These are phyloP conservation scores for Thelonectria discophora DNA, from an alignment of 2,329 filamentous ascomycete genomes.

Conservation along the genomic window DNA sequence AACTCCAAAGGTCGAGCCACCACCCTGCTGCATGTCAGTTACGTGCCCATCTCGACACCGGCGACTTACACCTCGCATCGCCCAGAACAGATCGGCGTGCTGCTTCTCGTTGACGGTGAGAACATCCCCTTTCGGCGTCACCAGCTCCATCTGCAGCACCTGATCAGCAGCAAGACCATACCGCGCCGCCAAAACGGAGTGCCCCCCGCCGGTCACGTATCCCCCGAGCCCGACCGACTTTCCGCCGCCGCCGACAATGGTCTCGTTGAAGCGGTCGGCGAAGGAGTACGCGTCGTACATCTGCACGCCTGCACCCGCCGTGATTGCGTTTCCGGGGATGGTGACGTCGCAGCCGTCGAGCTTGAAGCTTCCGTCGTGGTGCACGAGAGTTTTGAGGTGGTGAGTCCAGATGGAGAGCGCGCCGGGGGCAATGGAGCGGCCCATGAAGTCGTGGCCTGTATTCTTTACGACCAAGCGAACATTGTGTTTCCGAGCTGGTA, in stretches of 20 bases:
- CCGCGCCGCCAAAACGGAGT: slow-evolving; percentile 60
- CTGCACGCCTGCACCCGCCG: slow-evolving; percentile 61
- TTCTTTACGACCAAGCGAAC: slow-evolving; percentile 54
- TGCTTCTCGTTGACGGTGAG: slow-evolving; percentile 61
- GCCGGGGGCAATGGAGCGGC: slow-evolving; percentile 57
- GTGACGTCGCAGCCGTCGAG: slow-evolving; percentile 51
- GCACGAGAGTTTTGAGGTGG: slow-evolving; percentile 51
- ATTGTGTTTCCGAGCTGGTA: slow-evolving; percentile 52
- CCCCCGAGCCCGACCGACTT: slow-evolving; percentile 68
- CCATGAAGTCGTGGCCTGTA: slow-evolving; percentile 55
- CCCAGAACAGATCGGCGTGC: slow-evolving; percentile 70
- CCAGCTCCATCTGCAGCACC: slow-evolving; percentile 65
- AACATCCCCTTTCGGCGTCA: slow-evolving; percentile 61
- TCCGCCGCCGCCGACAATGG: slow-evolving; percentile 63
- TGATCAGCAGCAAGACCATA: slow-evolving; percentile 71
- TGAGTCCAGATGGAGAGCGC: slow-evolving; percentile 65
- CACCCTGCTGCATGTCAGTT: slow-evolving; percentile 52
- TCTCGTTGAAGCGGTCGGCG: slow-evolving; percentile 55
- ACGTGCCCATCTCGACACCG: not conserved
- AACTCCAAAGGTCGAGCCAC: slow-evolving; percentile 68
- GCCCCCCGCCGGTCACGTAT: slow-evolving; percentile 69
- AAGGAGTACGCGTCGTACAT: slow-evolving; percentile 58
- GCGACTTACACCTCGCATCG: slow-evolving; percentile 62
- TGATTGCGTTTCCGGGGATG: slow-evolving; percentile 60
- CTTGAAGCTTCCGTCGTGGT: slow-evolving; percentile 52